phyloP scores from a whole-genome alignment of 345 rosid species.

The Kandelia obovata region DNA sequence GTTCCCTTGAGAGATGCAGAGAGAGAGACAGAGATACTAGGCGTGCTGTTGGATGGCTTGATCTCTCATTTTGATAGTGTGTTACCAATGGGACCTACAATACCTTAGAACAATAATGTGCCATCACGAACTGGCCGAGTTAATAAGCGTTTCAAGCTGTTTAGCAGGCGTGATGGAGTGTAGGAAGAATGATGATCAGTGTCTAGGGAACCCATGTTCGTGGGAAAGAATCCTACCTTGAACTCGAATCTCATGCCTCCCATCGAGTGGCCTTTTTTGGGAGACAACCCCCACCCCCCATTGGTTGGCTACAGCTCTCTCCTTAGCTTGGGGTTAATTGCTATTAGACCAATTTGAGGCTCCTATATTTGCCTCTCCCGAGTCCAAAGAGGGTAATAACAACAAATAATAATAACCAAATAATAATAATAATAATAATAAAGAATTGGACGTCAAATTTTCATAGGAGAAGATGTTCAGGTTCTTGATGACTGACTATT shows the following conservation, averaged over 20 bases:
- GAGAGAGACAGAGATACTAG: too few relatives aligned
- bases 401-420: too few relatives aligned
- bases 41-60: constrained; percentile 43
- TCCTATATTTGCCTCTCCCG: constrained; percentile 79
- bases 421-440: too few relatives aligned
- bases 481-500: constrained; percentile 71
- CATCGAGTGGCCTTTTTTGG: constrained; percentile 62
- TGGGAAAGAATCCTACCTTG: constrained; percentile 53
- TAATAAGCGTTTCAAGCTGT: constrained; percentile 23
- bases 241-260: constrained; percentile 66
- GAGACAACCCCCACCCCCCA: constrained; percentile 59
- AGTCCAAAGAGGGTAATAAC: constrained; percentile 38
- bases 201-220: constrained; percentile 52
- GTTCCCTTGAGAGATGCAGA: too few relatives aligned
- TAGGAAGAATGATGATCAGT: constrained; percentile 69
- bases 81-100: constrained; percentile 79
- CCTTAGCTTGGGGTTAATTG: constrained; percentile 69
- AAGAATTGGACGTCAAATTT: constrained; percentile 39
- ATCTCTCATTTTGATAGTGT: constrained; percentile 64
- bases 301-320: constrained; percentile 82
- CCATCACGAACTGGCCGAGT: constrained; percentile 83
- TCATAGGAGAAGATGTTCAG: constrained; percentile 74
- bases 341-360: constrained; percentile 57
- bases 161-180: constrained; percentile 82
- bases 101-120: constrained; percentile 64